These are phyloP conservation scores for Cucurbita ficifolia DNA, from an alignment of 306 rosid genomes.

Conservation along the genomic window DNA sequence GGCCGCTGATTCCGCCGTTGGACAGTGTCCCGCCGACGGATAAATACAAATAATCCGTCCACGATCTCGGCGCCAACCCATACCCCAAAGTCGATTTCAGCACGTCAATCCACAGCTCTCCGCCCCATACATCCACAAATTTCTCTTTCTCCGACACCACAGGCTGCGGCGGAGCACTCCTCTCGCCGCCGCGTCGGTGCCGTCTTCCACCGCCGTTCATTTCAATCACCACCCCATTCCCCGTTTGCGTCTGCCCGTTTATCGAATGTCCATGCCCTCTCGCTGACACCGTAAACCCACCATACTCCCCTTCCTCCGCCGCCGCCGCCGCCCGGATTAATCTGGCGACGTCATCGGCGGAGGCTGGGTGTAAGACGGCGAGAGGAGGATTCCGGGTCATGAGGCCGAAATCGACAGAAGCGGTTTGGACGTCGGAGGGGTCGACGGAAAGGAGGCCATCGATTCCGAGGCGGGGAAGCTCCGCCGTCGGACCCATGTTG, in stretches of 20 bases:
- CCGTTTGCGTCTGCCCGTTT: constrained; percentile 64
- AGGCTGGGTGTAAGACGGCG: constrained; percentile 51
- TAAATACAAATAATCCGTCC: constrained; percentile 89
- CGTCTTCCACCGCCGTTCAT: constrained; percentile 28
- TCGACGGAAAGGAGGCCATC: constrained; percentile 52
- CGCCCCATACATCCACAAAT: constrained; percentile 92
- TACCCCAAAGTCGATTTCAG: constrained; percentile 33
- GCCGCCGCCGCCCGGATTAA: constrained; percentile 39
- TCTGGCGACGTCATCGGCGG: constrained; percentile 39
- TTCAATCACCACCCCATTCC: constrained; percentile 55
- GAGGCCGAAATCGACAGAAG: constrained; percentile 60
- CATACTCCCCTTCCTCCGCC: not conserved
- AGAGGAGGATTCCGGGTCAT: constrained; percentile 23
- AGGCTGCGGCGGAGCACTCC: not conserved
- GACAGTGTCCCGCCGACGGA: constrained; percentile 95
- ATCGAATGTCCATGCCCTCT: constrained; percentile 96
- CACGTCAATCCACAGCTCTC: constrained; percentile 75
- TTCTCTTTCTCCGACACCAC: constrained; percentile 27
- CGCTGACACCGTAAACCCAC: constrained; percentile 50
- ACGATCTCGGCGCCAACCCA: constrained; percentile 79
- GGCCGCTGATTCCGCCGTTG: constrained; percentile 90
- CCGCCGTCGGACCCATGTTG: constrained; percentile 26
- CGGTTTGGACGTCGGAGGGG: constrained; percentile 28
- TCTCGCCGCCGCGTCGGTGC: not conserved
- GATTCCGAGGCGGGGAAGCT: constrained; percentile 37